Base-by-base conservation (phyloP, 2,329 filamentous ascomycete genomes). In the Drechmeria coniospora region DNA sequence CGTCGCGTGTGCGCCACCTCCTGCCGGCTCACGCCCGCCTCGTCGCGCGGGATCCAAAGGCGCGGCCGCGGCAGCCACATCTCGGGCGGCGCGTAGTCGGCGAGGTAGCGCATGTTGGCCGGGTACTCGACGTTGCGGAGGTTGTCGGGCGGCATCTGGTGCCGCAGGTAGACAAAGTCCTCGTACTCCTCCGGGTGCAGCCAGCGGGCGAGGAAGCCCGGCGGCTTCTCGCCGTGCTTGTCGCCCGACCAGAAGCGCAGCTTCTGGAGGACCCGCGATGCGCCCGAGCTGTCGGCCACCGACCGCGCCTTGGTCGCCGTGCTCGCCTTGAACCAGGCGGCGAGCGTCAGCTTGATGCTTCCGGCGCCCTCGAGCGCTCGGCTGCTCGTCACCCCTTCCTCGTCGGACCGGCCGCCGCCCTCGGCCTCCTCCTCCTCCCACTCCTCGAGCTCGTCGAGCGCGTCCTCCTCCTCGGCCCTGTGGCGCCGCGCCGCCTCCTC, bases 1-100 rank as follows among this genome's bases (percentile, higher is more conserved):
- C 67, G 70, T 38, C 61, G 61, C 1, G 79, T 79, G 41, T 90
- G 79, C 9, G 61, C 61, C 29, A 90, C 63, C 51, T 92, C 84
- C 47, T 92, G 79, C 41, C 64, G 64, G 29, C 74, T 82, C 23
- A 93, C 68, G 8, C 82, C 79, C 15, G 74, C 68, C 2, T 65
- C 54, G 43, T 93, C 84, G 32, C 69, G 63, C 0, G 84, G 82
- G 30, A 93, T 79, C 84, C 84, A 93, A n/a, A 93, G 60, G 17
- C 82, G 56, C 2, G 80, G 79, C 53, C 39, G 63, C 38, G 34
- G 69, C 61, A 15, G 51, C 67, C 45, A 87, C 64, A 55, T 39
- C 28, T 56, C 53, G 0, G 77, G 66, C 0, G 83, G 81, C 36
- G 84, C 74, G 50, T 68, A 84, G 27, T 79, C 64, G 8, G 62